Evolutionary conservation across 306 rosid genomes (phyloP), one percentile per base, ranked within the genome.

Genomic region (Ceratonia siliqua): DNA sequence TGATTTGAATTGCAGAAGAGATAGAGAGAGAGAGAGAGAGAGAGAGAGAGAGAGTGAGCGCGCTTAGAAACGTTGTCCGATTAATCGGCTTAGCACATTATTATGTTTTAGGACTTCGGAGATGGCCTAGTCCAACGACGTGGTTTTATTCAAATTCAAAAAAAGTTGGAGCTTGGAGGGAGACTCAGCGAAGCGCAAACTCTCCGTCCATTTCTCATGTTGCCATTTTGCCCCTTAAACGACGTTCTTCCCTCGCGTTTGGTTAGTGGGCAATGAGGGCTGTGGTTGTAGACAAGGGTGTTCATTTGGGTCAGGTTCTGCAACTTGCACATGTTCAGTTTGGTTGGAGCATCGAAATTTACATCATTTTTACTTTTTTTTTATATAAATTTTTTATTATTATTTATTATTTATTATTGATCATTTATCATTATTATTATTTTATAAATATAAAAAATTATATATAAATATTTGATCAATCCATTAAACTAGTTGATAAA

Each of bases 111-210:
- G 4, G 48, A 3, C 6, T 41, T 17, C 21, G 48, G 45, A 62
- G 68, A 65, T 17, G 50, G n/a, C n/a, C n/a, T n/a, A n/a, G n/a
- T n/a, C 11, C 17, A 52, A 45, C 52, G 62, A 57, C 71, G 72
- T 76, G 54, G 78, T 38, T 12, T 12, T 69, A 49, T 81, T 81
- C 79, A 81, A 81, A 81, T 81, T 81, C 85, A 81, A 81, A 81
- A 39, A 21, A 11, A 18, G 13, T 64, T 22, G 53, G 22, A 24
- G 70, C 8, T 38, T 21, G 70, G 69, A 63, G 70, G 70, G 70
- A 64, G 50, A 49, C n/a, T 8, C 2, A 3, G 2, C 17, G 12
- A 21, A n/a, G n/a, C n/a, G n/a, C n/a, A n/a, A n/a, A n/a, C n/a
- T n/a, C n/a, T n/a, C n/a, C n/a, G n/a, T n/a, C 0, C 9, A 3